Conservation (phyloP, 495 filamentous ascomycete genomes). For the Podospora anserina region DNA sequence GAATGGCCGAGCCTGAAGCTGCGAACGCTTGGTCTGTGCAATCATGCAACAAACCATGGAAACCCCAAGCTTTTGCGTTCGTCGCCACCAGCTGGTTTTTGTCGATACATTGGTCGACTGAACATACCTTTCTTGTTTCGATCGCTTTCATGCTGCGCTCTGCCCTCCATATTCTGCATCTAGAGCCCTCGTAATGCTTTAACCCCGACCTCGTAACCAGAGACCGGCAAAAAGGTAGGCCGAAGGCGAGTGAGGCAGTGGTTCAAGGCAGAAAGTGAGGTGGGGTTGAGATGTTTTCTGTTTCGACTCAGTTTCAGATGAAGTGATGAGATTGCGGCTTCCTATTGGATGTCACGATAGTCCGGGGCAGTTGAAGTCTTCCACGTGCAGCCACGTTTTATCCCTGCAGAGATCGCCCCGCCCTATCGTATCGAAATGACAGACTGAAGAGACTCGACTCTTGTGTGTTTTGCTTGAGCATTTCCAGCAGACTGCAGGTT, state of each 20-base stretch:
- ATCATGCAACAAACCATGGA: slow-evolving; percentile 3
- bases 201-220: not conserved
- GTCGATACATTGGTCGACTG: too few species aligned
- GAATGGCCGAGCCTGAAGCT: not conserved
- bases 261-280: not conserved
- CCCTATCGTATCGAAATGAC: not conserved
- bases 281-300: slow-evolving; percentile 21
- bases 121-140: too few species aligned
- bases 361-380: slow-evolving; percentile 16
- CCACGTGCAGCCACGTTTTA: slow-evolving; percentile 37
- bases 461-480: not conserved
- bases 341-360: slow-evolving; percentile 13
- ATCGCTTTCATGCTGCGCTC: too few species aligned
- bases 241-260: not conserved
- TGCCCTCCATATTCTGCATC: too few species aligned
- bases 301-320: slow-evolving; percentile 37
- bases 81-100: not conserved
- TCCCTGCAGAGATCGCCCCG: slow-evolving; percentile 29
- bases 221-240: not conserved
- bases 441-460: too few species aligned
- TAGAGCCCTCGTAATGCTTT: too few species aligned
- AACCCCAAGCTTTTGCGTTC: not conserved
- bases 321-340: slow-evolving; percentile 23
- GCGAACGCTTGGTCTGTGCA: slow-evolving; percentile 31
- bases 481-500: not conserved